Evolutionary conservation across 1,284 basidiomycete species (phyloP).

Genomic region (Sporisorium exsertum): DNA sequence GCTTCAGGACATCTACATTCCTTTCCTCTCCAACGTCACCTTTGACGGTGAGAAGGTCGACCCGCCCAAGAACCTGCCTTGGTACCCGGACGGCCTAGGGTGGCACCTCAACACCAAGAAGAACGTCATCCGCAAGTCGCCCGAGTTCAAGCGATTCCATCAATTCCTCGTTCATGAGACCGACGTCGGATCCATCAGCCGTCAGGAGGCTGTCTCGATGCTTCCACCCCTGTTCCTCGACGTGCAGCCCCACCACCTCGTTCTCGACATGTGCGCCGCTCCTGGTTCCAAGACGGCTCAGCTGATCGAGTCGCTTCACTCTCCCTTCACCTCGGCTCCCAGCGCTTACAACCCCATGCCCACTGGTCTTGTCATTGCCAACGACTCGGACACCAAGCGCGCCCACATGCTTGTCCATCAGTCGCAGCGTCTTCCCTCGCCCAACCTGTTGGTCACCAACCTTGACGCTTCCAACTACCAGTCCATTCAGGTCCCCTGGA

Average conservation of each 20-base stretch:
- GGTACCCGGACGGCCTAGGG: conserved; percentile 93
- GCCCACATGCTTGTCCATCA: conserved; percentile 98
- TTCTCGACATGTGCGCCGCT: conserved; percentile 97
- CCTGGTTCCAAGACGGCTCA: conserved; percentile 98
- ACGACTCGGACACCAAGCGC: conserved; percentile 91
- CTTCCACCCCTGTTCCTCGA: conserved; percentile 94
- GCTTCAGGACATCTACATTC: conserved; percentile 75
- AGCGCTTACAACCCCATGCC: conserved; percentile 65
- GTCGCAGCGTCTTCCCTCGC: conserved; percentile 90
- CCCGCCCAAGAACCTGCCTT: conserved; percentile 86
- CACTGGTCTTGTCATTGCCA: conserved; percentile 83
- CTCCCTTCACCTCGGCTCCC: conserved; percentile 58
- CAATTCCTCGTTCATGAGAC: conserved; percentile 97
- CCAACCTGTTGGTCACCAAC: conserved; percentile 94
- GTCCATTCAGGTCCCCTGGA: conserved; percentile 61
- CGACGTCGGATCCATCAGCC: conserved; percentile 94
- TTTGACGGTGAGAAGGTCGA: conserved; percentile 78
- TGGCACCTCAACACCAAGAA: conserved; percentile 97
- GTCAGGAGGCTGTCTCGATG: conserved; percentile 99
- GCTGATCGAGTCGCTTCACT: conserved; percentile 86
- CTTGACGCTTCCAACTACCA: conserved; percentile 90
- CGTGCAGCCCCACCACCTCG: conserved; percentile 74
- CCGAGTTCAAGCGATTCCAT: conserved; percentile 96
- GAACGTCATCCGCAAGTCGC: conserved; percentile 85
- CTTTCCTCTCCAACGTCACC: conserved; percentile 78